Conservation (phyloP, 2,329 filamentous ascomycete genomes). For the Pseudogymnoascus sp. region DNA sequence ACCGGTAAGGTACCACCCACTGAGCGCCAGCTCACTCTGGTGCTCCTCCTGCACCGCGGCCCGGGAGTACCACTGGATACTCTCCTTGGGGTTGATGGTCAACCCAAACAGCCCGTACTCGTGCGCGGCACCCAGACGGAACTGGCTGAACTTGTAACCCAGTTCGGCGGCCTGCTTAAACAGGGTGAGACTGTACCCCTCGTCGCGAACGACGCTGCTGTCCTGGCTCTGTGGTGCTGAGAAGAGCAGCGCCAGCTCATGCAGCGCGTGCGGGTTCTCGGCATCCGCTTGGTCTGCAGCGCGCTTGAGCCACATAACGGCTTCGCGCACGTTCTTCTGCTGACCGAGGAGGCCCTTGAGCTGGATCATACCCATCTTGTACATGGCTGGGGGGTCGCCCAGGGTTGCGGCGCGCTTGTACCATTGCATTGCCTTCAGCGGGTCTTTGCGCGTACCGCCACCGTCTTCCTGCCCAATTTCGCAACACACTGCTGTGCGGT, state of each 20-base stretch:
- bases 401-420: slow-evolving; percentile 88
- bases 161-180: slow-evolving; percentile 80
- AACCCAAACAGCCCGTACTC: slow-evolving; percentile 84
- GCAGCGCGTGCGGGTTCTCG: slow-evolving; percentile 90
- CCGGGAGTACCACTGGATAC: slow-evolving; percentile 88
- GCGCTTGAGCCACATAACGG: slow-evolving; percentile 84
- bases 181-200: slow-evolving; percentile 69
- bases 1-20: slow-evolving; percentile 93
- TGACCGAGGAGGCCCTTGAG: slow-evolving; percentile 93
- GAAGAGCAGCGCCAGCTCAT: slow-evolving; percentile 69
- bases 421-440: slow-evolving; percentile 94
- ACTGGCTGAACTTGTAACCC: slow-evolving; percentile 93
- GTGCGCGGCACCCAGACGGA: slow-evolving; percentile 75
- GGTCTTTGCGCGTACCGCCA: slow-evolving; percentile 84
- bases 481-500: slow-evolving; percentile 92
- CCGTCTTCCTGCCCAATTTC: slow-evolving; percentile 93
- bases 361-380: slow-evolving; percentile 94
- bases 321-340: slow-evolving; percentile 71
- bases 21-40: slow-evolving; percentile 76
- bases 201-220: slow-evolving; percentile 64
- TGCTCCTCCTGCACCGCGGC: slow-evolving; percentile 92
- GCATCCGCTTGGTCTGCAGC: slow-evolving; percentile 80
- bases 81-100: slow-evolving; percentile 71
- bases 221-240: slow-evolving; percentile 58
- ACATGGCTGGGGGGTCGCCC: slow-evolving; percentile 91